Conservation (phyloP, 2,329 filamentous ascomycete species). For the Daldinia sp. region DNA sequence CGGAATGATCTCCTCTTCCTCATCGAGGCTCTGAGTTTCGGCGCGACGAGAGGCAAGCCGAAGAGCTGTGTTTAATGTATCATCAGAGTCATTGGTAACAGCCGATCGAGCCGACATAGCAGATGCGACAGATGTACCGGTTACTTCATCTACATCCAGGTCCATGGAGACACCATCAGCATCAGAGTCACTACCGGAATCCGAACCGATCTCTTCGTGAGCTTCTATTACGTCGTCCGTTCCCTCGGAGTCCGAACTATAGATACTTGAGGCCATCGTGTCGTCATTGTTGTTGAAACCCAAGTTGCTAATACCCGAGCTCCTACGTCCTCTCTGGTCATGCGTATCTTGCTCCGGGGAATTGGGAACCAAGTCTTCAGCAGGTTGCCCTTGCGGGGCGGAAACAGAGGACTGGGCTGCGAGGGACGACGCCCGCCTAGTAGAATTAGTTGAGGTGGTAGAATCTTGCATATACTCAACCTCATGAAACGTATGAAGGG, state of each 20-base stretch:
- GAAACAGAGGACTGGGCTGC: slow-evolving; percentile 45
- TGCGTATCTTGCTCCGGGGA: slow-evolving; percentile 71
- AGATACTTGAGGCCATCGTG: slow-evolving; percentile 78
- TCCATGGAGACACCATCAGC: slow-evolving; percentile 81
- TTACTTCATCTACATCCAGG: slow-evolving; percentile 80
- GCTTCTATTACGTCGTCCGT: slow-evolving; percentile 64
- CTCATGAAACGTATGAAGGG: slow-evolving; percentile 95
- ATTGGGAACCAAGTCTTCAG: slow-evolving; percentile 63
- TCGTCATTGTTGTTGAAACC: slow-evolving; percentile 71
- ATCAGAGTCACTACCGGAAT: slow-evolving; percentile 62
- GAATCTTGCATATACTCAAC: slow-evolving; percentile 89
- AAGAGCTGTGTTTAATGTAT: slow-evolving; percentile 78
- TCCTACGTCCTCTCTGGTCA: slow-evolving; percentile 68
- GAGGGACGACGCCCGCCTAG: slow-evolving; percentile 73
- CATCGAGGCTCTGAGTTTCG: slow-evolving; percentile 73
- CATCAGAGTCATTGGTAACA: slow-evolving; percentile 71
- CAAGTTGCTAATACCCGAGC: slow-evolving; percentile 70
- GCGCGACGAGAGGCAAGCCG: slow-evolving; percentile 78
- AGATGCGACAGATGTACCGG: slow-evolving; percentile 71
- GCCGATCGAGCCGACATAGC: slow-evolving; percentile 61
- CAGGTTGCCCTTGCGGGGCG: slow-evolving; percentile 50
- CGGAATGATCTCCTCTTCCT: slow-evolving; percentile 75
- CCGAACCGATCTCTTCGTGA: slow-evolving; percentile 59
- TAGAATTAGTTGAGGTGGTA: slow-evolving; percentile 80
- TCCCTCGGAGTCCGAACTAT: slow-evolving; percentile 71